These are phyloP conservation scores for Neocallimastix lanati DNA, from an alignment of 192 early-diverging fungal species.

Conservation along the genomic window DNA sequence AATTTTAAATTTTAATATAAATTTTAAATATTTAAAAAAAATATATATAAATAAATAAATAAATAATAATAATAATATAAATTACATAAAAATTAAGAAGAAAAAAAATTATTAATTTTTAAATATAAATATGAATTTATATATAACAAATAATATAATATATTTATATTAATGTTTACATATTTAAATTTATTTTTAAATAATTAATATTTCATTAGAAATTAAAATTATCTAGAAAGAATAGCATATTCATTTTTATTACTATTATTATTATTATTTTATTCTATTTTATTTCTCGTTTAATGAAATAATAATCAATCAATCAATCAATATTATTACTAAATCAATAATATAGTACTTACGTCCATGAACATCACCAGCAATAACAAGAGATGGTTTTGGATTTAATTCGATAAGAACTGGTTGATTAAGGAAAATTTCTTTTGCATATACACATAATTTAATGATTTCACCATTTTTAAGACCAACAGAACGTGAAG, in stretches of 20 bases:
- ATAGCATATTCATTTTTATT: too few species aligned
- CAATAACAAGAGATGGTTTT: not conserved
- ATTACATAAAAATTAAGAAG: too few species aligned
- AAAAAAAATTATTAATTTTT: too few species aligned
- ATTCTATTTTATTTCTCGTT: not conserved
- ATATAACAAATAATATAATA: too few species aligned
- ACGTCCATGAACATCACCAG: not conserved
- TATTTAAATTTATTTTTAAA: too few species aligned
- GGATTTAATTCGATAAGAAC: conserved; percentile 26
- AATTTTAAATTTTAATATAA: not conserved
- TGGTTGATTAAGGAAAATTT: conserved; percentile 78
- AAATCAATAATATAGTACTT: not conserved
- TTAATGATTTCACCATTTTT: conserved; percentile 69
- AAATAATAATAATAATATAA: too few species aligned
- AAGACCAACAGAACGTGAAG: conserved; percentile 15
- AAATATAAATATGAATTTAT: too few species aligned
- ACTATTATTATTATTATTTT: too few species aligned
- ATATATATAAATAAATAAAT: not conserved
- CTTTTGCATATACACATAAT: conserved; percentile 70
- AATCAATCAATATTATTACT: not conserved
- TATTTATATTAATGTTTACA: too few species aligned
- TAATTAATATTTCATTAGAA: too few species aligned
- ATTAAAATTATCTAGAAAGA: too few species aligned
- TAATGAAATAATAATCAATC: too few species aligned
- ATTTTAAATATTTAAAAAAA: not conserved